Conservation (phyloP, 306 rosid genomes). For the Purshia tridentata region DNA sequence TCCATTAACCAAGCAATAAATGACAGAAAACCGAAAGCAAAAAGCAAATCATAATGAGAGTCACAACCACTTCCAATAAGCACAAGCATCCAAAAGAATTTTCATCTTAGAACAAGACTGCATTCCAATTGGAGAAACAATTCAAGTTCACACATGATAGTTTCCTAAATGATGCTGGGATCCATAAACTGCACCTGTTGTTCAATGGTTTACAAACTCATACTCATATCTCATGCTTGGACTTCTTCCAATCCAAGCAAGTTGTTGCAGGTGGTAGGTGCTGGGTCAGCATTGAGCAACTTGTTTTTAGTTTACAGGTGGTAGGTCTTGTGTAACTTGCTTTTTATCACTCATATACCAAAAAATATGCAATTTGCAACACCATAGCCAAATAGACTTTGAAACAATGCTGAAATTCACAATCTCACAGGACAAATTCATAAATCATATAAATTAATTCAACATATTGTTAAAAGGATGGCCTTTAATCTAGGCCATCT, state of each 20-base stretch:
- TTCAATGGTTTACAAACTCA: neutral
- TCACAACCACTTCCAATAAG: neutral
- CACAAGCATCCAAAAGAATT: constrained; percentile 1
- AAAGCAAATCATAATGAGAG: neutral
- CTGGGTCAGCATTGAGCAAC: neutral
- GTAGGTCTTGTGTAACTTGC: constrained; percentile 2
- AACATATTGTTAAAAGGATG: neutral
- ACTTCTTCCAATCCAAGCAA: constrained; percentile 5
- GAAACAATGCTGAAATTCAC: too few relatives aligned
- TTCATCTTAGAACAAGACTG: constrained; percentile 1
- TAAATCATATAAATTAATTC: neutral
- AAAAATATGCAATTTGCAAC: too few relatives aligned
- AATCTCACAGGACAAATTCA: neutral
- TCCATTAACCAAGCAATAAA: neutral
- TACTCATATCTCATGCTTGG: neutral
- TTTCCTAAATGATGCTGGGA: neutral
- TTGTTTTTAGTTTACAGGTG: neutral
- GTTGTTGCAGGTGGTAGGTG: constrained; percentile 3
- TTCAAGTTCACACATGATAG: neutral
- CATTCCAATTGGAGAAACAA: neutral
- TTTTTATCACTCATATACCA: neutral
- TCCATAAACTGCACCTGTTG: neutral
- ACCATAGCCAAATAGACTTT: too few relatives aligned
- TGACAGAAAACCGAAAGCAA: neutral
- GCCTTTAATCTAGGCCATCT: neutral